Evolutionary conservation across 352 stramenopile species (phyloP), one percentile per base, ranked within the genome.

Genomic region (Phytophthora cryptogea): DNA sequence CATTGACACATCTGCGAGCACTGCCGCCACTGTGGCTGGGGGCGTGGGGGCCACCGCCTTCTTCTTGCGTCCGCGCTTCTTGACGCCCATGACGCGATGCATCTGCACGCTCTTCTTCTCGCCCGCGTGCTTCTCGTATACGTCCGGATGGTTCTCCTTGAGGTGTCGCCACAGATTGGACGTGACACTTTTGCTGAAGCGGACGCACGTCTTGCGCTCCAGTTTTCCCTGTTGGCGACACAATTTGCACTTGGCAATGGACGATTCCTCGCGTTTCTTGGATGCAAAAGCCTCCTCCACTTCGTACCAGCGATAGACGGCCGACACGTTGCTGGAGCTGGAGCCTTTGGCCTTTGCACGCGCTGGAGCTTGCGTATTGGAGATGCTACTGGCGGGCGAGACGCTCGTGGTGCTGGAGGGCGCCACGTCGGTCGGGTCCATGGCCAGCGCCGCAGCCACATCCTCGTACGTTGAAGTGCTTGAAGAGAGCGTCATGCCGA

Each of bases 111-210:
- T 84, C 50, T 90, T 90, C 73, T 92, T 92, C 64, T 92, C 83
- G 7, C 72, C 60, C 11, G 73, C 71, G 58, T 89, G 78, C 48
- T 87, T 88, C 42, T 68, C 77, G 67, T 92, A 92, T 31, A 90
- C 72, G 3, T 78, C 62, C n/a, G 76, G 80, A 46, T 92, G 83
- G 66, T 92, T 90, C 46, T 92, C 83, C 55, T 89, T 89, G 28
- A 92, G 59, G 47, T 92, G 83, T 42, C 83, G 78, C 83, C 83
- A 92, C 45, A 92, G 56, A 66, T 92, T 92, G 16, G 83, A 92
- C 44, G 83, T 92, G 41, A 92, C 83, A 58, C 83, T 92, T 68
- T 92, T 92, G 64, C 83, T 90, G 48, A 92, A 92, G 43, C 80
- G 70, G 44, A 92, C 83, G 32, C 64, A 83, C 27, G 75, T 66